Conservation (phyloP, 192 early-diverging fungal species). For the Gigaspora rosea region DNA sequence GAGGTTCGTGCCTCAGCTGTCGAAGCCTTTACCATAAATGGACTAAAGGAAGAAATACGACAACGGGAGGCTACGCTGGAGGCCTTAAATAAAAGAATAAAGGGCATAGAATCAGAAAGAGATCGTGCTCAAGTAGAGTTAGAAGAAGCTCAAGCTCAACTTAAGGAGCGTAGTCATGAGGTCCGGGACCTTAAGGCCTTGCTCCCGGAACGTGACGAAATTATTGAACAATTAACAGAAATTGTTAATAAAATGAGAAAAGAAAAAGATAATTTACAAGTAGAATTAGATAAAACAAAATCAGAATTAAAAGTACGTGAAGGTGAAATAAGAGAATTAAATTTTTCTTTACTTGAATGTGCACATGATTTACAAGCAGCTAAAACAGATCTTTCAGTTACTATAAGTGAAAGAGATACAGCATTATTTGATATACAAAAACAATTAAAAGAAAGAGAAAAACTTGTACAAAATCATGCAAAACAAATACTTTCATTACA, state of each 20-base stretch:
- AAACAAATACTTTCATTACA: neutral
- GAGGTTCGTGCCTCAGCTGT: constrained; percentile 2
- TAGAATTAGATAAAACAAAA: constrained; percentile 17
- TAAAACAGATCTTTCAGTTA: constrained; percentile 1
- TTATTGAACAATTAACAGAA: neutral
- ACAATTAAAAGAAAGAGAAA: constrained; percentile 21
- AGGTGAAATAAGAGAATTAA: constrained; percentile 24
- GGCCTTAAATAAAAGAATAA: neutral
- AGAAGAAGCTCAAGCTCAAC: neutral
- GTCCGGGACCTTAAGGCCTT: neutral
- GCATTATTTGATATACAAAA: neutral
- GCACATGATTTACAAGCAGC: constrained; percentile 20
- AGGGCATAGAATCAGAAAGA: neutral
- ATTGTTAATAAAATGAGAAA: constrained; percentile 8
- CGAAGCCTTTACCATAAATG: neutral
- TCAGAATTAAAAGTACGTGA: constrained; percentile 16
- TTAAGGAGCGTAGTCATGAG: constrained; percentile 2
- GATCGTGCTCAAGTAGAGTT: neutral
- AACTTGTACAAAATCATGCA: neutral
- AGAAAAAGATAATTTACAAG: constrained; percentile 16
- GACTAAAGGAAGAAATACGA: constrained; percentile 15
- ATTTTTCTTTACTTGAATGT: constrained; percentile 24
- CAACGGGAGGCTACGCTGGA: neutral
- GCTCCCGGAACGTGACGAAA: constrained; percentile 10
- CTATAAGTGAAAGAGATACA: constrained; percentile 6